Evolutionary conservation across 75 land plant genomes (phyloP), one percentile per base, ranked within the genome.

Genomic region (Azolla pinnata): DNA sequence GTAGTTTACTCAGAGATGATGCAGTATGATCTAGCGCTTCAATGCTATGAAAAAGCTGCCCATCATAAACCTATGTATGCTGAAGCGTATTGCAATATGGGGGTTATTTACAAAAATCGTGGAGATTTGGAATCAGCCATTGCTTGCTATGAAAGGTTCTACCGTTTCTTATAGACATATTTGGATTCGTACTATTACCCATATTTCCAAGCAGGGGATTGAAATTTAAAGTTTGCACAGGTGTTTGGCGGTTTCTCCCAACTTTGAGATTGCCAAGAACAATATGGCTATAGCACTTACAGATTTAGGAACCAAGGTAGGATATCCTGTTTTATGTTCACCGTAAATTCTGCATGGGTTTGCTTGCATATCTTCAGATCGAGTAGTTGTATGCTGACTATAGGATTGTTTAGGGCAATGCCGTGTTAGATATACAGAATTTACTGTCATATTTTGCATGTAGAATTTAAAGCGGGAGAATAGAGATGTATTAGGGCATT

Each of bases 211-310:
- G n/a, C n/a, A n/a, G n/a, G n/a, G n/a, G n/a, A n/a, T n/a, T n/a
- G n/a, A n/a, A n/a, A n/a, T n/a, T n/a, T 2, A 46, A 46, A 4
- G 31, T 45, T 30, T 61, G 21, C 18, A 19, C 83, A 92, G 97
- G 74, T 92, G 97, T 69, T 71, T 92, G 59, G 74, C 87, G 31
- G 90, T 92, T 23, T 92, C 97, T 25, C 97, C 97, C 29, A 92
- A 88, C 57, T 92, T 92, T 68, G 97, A 92, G 66, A 92, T 92
- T 70, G 97, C 97, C 44, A 92, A 92, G 68, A 92, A 92, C 63
- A 92, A 92, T 50, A 92, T 92, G 97, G 97, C 97, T 1, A 92
- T 92, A 54, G 97, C 97, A n/a, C 68, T 88, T 63, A 92, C 97
- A 38, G 97, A 92, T 57, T 69, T 88, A 30, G 97, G 97, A 29